Percentiles rank a stretch among this genome's conserved stretches.
These are phyloP conservation scores for Euphorbia schlechtendalii DNA, from an alignment of 441 rosid genomes.

Conservation along the genomic window DNA sequence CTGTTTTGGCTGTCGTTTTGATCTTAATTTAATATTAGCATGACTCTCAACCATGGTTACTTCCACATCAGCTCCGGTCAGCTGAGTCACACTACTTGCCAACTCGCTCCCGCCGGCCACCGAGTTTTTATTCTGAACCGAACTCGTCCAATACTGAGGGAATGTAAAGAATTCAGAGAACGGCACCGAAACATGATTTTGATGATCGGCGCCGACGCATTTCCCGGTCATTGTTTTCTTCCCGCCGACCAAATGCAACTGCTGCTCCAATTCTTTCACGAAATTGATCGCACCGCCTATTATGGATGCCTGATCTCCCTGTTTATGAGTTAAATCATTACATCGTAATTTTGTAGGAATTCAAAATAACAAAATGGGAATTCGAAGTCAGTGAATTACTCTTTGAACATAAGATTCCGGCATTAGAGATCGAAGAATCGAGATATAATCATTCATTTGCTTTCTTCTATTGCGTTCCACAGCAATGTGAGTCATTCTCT, in stretches of 20 bases:
- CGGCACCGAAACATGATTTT: constrained; percentile 11
- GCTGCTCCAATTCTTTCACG: constrained; percentile 78
- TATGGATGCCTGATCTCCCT: constrained; percentile 90
- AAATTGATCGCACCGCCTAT: constrained; percentile 83
- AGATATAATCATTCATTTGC: constrained; percentile 83
- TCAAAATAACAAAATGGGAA: too few relatives aligned
- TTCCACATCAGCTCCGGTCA: constrained; percentile 80
- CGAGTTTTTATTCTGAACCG: too few relatives aligned
- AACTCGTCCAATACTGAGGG: constrained; percentile 52
- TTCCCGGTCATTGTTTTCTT: constrained; percentile 28
- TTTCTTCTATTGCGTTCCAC: constrained; percentile 87
- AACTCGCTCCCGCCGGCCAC: constrained; percentile 20
- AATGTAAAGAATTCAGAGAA: constrained; percentile 58
- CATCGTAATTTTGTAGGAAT: not conserved
- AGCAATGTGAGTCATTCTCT: constrained; percentile 96
- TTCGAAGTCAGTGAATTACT: constrained; percentile 33
- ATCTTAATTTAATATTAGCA: constrained; percentile 68
- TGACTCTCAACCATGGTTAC: constrained; percentile 77
- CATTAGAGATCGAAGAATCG: constrained; percentile 72
- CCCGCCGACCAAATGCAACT: constrained; percentile 35
- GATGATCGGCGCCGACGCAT: constrained; percentile 8
- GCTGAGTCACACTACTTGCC: constrained; percentile 7
- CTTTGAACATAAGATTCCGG: constrained; percentile 76
- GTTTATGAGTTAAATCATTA: not conserved
- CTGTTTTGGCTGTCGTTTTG: constrained; percentile 54